phyloP scores from a whole-genome alignment of 306 rosid species.

The Castanea sativa region DNA sequence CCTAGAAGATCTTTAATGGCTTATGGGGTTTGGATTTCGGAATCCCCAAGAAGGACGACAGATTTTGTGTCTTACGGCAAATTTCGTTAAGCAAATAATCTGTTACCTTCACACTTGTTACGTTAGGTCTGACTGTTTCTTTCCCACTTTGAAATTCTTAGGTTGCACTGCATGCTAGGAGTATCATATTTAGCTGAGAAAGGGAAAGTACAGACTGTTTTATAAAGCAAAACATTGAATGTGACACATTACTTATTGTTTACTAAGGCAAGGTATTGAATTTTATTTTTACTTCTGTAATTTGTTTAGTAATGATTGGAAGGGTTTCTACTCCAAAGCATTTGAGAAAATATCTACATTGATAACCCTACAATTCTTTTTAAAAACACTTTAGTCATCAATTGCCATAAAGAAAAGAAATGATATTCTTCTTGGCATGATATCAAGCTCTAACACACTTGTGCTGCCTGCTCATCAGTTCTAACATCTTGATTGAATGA shows the following conservation, averaged over 20 bases:
- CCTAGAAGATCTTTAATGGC: not conserved
- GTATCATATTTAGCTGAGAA: not conserved
- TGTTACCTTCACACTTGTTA: not conserved
- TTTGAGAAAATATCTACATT: not conserved
- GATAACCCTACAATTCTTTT: not conserved
- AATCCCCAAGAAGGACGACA: not conserved
- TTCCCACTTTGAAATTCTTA: not conserved
- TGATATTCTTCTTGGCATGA: not conserved
- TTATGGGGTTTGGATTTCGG: not conserved
- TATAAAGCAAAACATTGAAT: not conserved
- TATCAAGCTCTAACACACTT: not conserved
- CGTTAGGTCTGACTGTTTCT: not conserved
- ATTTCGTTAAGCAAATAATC: not conserved
- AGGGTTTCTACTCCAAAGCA: not conserved
- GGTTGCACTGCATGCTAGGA: not conserved
- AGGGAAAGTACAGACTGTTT: not conserved
- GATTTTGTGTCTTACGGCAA: not conserved
- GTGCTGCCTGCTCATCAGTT: not conserved
- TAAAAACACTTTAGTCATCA: not conserved
- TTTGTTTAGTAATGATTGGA: not conserved
- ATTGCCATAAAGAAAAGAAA: not conserved
- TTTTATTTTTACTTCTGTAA: not conserved
- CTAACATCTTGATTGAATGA: not conserved
- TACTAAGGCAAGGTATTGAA: not conserved
- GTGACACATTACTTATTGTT: not conserved